These are phyloP conservation scores for carrot (Daucus carota) DNA, from an alignment of 129 eudicot genomes.

Conservation along the genomic window DNA sequence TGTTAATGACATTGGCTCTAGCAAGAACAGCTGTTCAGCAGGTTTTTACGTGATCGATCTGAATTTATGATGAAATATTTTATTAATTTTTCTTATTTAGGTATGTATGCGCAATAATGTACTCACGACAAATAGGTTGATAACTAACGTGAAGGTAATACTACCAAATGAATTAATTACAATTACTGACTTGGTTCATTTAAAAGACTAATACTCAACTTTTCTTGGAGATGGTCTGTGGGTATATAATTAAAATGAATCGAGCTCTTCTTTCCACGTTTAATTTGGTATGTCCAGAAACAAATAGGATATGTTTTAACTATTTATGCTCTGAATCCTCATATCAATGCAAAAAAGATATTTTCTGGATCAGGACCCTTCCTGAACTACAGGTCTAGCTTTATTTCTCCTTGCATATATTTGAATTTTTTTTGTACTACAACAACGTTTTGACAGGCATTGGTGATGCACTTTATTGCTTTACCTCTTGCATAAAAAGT, in stretches of 20 bases:
- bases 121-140: neutral
- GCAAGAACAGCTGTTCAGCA: conserved; percentile 73
- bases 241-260: neutral
- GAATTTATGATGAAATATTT: neutral
- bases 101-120: neutral
- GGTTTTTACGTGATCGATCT: conserved; percentile 32
- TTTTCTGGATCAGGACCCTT: neutral
- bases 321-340: neutral
- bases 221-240: neutral
- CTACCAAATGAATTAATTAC: neutral
- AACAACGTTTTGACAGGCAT: neutral
- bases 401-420: neutral
- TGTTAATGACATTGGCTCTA: conserved; percentile 86
- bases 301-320: neutral
- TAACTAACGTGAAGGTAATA: neutral
- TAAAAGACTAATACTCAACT: neutral
- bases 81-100: neutral
- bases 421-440: neutral
- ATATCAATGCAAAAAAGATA: neutral
- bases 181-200: neutral
- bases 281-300: neutral
- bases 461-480: neutral
- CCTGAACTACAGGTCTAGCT: neutral
- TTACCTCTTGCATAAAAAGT: neutral
- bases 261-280: neutral